Evolutionary conservation across 148 eudicot genomes (phyloP).

Genomic region (Spergularia marina): DNA sequence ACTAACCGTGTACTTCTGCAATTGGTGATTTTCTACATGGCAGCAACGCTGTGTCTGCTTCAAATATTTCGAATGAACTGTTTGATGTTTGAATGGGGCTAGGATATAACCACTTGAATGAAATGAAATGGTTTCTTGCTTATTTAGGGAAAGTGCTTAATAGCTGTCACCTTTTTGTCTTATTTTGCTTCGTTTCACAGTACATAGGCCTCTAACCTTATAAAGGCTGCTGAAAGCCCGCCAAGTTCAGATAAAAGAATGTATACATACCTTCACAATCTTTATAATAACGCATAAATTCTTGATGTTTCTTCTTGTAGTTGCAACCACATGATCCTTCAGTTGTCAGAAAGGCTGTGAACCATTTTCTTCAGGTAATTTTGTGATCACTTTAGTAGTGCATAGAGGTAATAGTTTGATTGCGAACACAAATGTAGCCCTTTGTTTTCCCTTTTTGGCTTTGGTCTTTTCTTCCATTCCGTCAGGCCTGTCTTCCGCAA

Average conservation of each 20-base stretch:
- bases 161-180: no score
- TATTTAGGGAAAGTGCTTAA: no score
- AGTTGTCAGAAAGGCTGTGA: slow-evolving; percentile 78
- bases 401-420: neutral
- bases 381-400: neutral
- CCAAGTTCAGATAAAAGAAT: no score
- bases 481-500: neutral
- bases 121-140: no score
- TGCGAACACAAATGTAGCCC: neutral
- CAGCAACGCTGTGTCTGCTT: no score
- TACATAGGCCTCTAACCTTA: neutral
- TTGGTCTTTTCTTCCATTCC: neutral
- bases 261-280: neutral
- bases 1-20: no score
- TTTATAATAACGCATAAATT: neutral
- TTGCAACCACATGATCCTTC: slow-evolving; percentile 89
- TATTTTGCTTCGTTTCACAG: no score
- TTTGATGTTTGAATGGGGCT: no score
- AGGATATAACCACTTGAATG: no score
- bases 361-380: slow-evolving; percentile 86
- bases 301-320: slow-evolving; percentile 41
- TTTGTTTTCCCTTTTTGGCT: neutral
- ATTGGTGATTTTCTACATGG: no score
- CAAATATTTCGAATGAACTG: no score
- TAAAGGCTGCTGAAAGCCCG: neutral